Percentiles rank a stretch among this genome's conserved stretches.
Evolutionary conservation across 2,329 filamentous ascomycete genomes (phyloP).

Genomic region (Aspergillus uvarum): DNA sequence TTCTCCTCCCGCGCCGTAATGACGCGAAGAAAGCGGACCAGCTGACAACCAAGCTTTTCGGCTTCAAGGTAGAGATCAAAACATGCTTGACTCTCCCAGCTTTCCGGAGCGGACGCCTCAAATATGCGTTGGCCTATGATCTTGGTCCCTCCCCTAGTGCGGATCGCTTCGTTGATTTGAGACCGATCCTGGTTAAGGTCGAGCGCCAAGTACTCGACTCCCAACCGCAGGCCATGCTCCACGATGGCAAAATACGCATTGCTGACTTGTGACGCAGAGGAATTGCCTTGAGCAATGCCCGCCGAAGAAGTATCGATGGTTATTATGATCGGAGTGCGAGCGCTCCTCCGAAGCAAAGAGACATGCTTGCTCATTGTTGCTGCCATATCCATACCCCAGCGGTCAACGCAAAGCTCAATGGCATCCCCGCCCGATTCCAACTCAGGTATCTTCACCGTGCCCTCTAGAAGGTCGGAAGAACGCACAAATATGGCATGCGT

Average conservation of each 20-base stretch:
- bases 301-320: slow-evolving; percentile 48
- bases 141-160: slow-evolving; percentile 41
- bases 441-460: slow-evolving; percentile 47
- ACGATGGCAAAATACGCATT: slow-evolving; percentile 37
- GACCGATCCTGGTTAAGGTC: slow-evolving; percentile 35
- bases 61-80: slow-evolving; percentile 37
- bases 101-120: slow-evolving; percentile 28
- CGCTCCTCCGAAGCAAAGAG: slow-evolving; percentile 56
- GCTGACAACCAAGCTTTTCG: slow-evolving; percentile 38
- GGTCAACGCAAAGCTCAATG: slow-evolving; percentile 61
- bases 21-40: slow-evolving; percentile 40
- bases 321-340: slow-evolving; percentile 58
- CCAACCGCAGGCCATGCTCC: slow-evolving; percentile 41
- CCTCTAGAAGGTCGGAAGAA: slow-evolving; percentile 36
- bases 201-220: slow-evolving; percentile 42
- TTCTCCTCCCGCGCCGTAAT: slow-evolving; percentile 41
- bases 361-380: slow-evolving; percentile 56
- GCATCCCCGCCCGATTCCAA: slow-evolving; percentile 61
- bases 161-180: slow-evolving; percentile 28
- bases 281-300: slow-evolving; percentile 14
- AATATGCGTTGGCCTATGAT: slow-evolving; percentile 42
- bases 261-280: slow-evolving; percentile 8
- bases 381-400: slow-evolving; percentile 53
- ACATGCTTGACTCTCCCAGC: slow-evolving; percentile 38
- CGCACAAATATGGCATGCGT: slow-evolving; percentile 44